phyloP scores from a whole-genome alignment of 805 yeast genomes.

The Debaryomyces maramus region DNA sequence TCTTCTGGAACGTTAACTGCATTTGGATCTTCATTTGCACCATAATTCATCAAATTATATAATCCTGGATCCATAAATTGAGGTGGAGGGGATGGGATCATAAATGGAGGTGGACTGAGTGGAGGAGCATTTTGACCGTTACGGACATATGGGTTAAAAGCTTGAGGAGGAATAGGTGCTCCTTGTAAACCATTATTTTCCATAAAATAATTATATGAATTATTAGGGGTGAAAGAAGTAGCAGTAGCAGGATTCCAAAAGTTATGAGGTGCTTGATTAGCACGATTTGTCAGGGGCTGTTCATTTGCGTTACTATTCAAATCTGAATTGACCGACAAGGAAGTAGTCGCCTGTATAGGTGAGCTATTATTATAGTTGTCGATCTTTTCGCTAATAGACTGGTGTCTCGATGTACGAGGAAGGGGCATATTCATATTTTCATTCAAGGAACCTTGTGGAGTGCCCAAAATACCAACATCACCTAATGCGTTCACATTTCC shows the following conservation, averaged over 20 bases:
- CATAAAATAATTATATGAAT: constrained; percentile 26
- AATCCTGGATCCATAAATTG: constrained; percentile 39
- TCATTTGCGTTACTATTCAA: constrained; percentile 16
- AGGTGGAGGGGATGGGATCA: constrained; percentile 36
- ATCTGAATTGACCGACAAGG: constrained; percentile 32
- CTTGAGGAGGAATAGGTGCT: constrained; percentile 20
- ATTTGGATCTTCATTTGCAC: constrained; percentile 8
- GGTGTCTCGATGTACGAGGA: constrained; percentile 43
- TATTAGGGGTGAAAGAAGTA: constrained; percentile 53
- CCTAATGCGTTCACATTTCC: constrained; percentile 24
- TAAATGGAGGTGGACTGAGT: constrained; percentile 39
- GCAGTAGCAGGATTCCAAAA: constrained; percentile 73
- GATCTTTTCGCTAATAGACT: constrained; percentile 61
- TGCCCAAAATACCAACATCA: constrained; percentile 14
- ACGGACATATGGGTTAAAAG: constrained; percentile 33
- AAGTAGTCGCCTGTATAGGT: constrained; percentile 45
- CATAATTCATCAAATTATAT: constrained; percentile 32
- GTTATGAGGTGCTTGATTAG: constrained; percentile 25
- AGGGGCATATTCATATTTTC: constrained; percentile 43
- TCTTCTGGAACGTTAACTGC: constrained; percentile 4
- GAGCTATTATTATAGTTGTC: constrained; percentile 53
- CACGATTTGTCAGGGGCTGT: constrained; percentile 3
- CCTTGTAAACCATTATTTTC: constrained; percentile 22
- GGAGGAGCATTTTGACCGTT: constrained; percentile 33
- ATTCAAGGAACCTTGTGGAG: constrained; percentile 43